Conservation (phyloP, 106 monocot species). For the Dendrobium nobile region DNA sequence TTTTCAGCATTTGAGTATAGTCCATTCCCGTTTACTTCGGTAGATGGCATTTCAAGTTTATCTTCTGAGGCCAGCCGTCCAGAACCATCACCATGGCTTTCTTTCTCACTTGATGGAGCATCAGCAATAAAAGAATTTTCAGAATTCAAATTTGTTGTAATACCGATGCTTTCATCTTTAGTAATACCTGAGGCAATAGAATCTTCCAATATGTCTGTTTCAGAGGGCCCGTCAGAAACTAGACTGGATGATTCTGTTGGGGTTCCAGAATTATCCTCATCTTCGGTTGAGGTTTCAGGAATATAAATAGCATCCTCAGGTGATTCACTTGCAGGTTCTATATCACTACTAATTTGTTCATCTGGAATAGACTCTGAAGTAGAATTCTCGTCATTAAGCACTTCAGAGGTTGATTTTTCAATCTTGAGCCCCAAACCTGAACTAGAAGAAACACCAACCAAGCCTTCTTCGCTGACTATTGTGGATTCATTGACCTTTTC, state of each 20-base stretch:
- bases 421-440: constrained; percentile 2
- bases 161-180: constrained; percentile 2
- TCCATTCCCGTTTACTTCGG: not conserved
- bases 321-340: constrained; percentile 7
- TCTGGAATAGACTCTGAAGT: constrained; percentile 15
- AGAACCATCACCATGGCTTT: not conserved
- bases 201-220: not conserved
- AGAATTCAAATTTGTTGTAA: not conserved
- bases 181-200: not conserved
- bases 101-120: not conserved
- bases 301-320: constrained; percentile 7
- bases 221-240: not conserved
- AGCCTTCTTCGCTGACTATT: not conserved
- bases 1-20: not conserved
- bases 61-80: not conserved
- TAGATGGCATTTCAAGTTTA: not conserved
- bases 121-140: not conserved
- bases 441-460: not conserved
- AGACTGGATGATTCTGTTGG: too few relatives aligned
- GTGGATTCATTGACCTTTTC: constrained; percentile 17
- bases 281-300: constrained; percentile 17
- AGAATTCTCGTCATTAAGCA: constrained; percentile 5
- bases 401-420: constrained; percentile 9
- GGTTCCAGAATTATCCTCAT: too few relatives aligned
- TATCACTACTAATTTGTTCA: constrained; percentile 11